Evolutionary conservation across 1,284 basidiomycete genomes (phyloP).

Genomic region (Ceratobasidium papillatum): DNA sequence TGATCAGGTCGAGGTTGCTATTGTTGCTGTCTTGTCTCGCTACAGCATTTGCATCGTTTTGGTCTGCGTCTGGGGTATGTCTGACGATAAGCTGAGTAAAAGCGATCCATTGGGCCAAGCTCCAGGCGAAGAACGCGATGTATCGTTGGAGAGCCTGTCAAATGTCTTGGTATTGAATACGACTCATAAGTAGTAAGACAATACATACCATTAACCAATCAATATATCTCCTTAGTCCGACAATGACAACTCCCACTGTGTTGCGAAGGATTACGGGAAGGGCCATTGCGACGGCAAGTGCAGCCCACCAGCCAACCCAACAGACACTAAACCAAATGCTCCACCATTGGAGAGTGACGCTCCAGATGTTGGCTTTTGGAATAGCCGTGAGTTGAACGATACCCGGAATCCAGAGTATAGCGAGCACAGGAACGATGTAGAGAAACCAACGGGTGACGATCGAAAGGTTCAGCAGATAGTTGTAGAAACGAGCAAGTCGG

Average conservation of each 20-base stretch:
- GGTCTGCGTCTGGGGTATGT: constrained; percentile 49
- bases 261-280: constrained; percentile 51
- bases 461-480: constrained; percentile 78
- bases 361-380: constrained; percentile 65
- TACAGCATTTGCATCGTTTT: constrained; percentile 44
- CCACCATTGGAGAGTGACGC: constrained; percentile 80
- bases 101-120: constrained; percentile 69
- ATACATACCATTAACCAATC: constrained; percentile 66
- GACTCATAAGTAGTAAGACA: background rate
- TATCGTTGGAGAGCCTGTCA: constrained; percentile 67
- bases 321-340: constrained; percentile 83
- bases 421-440: constrained; percentile 79
- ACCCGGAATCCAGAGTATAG: constrained; percentile 59
- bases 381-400: constrained; percentile 74
- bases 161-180: background rate
- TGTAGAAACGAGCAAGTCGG: constrained; percentile 66
- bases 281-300: constrained; percentile 68
- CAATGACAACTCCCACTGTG: constrained; percentile 77
- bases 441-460: constrained; percentile 83
- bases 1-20: constrained; percentile 59
- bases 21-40: constrained; percentile 44
- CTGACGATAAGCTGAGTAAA: constrained; percentile 70
- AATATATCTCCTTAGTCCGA: constrained; percentile 74
- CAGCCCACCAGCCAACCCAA: constrained; percentile 89
- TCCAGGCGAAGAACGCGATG: constrained; percentile 78